A percentile compares a stretch with the other conserved stretches of the same genome.
phyloP scores from a whole-genome alignment of 768 basidiomycete genomes.

The Postia placenta region DNA sequence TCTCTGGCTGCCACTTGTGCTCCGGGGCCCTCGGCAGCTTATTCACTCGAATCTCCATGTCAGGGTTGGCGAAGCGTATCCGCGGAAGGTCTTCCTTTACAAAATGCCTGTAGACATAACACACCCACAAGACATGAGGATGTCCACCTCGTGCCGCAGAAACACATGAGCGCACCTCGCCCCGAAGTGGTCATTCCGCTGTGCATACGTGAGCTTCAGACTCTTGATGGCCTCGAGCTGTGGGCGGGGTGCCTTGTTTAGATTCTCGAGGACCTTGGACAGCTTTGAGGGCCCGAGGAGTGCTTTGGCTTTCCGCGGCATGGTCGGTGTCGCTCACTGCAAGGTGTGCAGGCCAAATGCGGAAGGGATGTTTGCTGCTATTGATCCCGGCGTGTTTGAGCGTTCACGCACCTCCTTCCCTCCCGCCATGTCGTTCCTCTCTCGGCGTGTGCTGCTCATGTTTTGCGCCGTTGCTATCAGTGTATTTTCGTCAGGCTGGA shows the following conservation, averaged over 20 bases:
- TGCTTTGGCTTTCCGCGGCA: conserved; percentile 25
- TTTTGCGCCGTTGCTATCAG: background rate
- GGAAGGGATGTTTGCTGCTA: conserved; percentile 9
- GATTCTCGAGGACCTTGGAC: conserved; percentile 43
- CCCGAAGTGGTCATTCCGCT: conserved; percentile 67
- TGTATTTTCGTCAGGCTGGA: conserved; percentile 4
- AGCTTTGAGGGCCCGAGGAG: conserved; percentile 48
- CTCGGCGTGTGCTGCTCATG: background rate
- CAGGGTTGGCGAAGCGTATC: conserved; percentile 73
- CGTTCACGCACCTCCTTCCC: background rate
- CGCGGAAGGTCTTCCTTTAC: conserved; percentile 73
- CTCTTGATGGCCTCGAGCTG: conserved; percentile 41
- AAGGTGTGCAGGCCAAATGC: conserved; percentile 1
- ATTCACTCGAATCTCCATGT: conserved; percentile 52
- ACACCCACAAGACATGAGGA: background rate
- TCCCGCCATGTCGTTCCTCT: background rate
- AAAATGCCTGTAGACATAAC: conserved; percentile 52
- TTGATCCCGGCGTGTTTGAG: conserved; percentile 4
- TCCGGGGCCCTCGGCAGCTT: conserved; percentile 45
- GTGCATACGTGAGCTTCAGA: conserved; percentile 51
- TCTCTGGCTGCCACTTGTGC: conserved; percentile 55
- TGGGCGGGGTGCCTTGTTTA: conserved; percentile 48
- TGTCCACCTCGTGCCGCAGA: background rate
- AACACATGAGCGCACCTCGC: conserved; percentile 45
- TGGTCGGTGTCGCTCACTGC: conserved; percentile 1